Base-by-base conservation (phyloP, 257 asterid species). In the Scutellaria galericulata region DNA sequence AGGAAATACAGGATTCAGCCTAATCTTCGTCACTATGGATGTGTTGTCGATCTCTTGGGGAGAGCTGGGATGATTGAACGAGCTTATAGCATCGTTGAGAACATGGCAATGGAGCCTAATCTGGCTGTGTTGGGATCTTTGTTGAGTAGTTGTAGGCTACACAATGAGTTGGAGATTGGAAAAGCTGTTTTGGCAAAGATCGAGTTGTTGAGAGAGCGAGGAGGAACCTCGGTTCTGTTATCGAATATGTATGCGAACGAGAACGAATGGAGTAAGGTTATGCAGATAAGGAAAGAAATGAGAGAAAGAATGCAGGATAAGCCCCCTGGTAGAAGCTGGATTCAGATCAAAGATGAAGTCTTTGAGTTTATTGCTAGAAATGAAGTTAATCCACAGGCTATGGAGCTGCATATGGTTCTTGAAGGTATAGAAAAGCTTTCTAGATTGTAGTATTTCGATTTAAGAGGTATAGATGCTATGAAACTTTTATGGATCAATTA, bases 41-140 rank as follows among this genome's bases (percentile, higher is more conserved):
- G 92, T 72, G 39, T 82, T 7, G 80, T 86, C 24, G 92, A 86
- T 72, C 83, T 84, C 22, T 64, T 82, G 75, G 89, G 86, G 14
- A 75, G 86, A 77, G 86, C 80, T 39, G 89, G 88, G 67, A 74
- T 84, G 87, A 54, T 86, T 2, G 68, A 77, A 24, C 84, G 65
- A 65, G 89, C 86, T 61, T 81, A 73, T 77, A 55, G 50, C 15
- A 57, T 86, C 1, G 66, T 86, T 9, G 82, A 78, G 62, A 80
- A 56, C 48, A 84, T 82, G 88, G 77, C 85, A 3, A 66, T 79
- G 81, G 80, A 76, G 53, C 87, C 87, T 69, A 80, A 84, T 75
- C 66, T 82, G 53, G 61, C 87, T 13, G 75, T 86, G 22, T 75
- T 82, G 70, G 86, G 85, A 75, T 84, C 88, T 53, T 76, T 86